Base-by-base conservation (phyloP, 2,329 filamentous ascomycete genomes). In the Trichoderma lentiforme region DNA sequence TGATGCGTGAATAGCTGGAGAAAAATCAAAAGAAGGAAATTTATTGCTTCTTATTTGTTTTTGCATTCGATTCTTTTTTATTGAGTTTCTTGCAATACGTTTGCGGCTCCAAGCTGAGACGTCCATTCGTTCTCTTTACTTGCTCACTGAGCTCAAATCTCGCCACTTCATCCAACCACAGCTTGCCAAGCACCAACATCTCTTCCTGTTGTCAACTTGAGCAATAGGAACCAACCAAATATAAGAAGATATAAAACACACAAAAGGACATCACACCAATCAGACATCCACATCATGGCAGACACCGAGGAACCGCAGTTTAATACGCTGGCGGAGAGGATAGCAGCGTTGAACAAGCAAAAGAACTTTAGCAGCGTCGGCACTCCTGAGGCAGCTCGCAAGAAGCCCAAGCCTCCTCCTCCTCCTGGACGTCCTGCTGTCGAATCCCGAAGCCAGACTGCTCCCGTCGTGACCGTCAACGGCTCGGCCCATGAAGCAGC, bases 281-380 rank as follows among this genome's bases (percentile, higher is more conserved):
- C n/a, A 24, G 4, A 24, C n/a, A 24, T 51, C 5, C 30, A 15
- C 43, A 74, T 65, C 72, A 91, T 91, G 89, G 84, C 88, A 8
- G 89, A 91, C 67, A 82, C 85, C 58, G 87, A 90, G 76, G 89
- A 91, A 77, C 88, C 88, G 51, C 86, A 86, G 73, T 90, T 89
- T 79, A 89, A 83, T 72, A 86, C 86, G 8, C 84, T 91, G 30
- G 85, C 87, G 5, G 88, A 90, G 79, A 85, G 89, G 67, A 91
- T 91, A 74, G 89, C 89, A 11, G 89, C 89, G 34, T 84, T 91
- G 74, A 91, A 91, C 75, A 82, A 83, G 77, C 86, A 90, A 79
- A 88, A 88, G 80, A 88, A 87, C 82, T 88, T 91, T 81, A 82
- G 82, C 68, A 73, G 24, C 28, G 61, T 51, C 63, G 73, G 73